Conservation (phyloP, 2,329 filamentous ascomycete genomes). For the Blumeria hordei region DNA sequence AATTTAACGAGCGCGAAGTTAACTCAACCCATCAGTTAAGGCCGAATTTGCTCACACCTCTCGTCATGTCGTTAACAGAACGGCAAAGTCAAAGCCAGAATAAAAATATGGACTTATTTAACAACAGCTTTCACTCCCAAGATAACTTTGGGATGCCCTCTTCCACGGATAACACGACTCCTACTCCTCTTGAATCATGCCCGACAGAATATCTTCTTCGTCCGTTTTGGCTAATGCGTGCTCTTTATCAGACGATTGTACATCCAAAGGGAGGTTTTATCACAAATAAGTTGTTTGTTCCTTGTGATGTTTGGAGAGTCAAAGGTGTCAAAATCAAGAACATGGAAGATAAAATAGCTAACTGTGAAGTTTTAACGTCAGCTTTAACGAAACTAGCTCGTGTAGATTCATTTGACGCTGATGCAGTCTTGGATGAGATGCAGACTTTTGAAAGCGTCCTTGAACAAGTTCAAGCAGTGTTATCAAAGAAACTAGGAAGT, state of each 20-base stretch:
- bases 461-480: constrained; percentile 55
- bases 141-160: constrained; percentile 37
- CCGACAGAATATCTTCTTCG: constrained; percentile 73
- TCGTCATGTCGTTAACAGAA: constrained; percentile 35
- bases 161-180: constrained; percentile 32
- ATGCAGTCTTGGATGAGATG: constrained; percentile 84
- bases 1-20: constrained; percentile 19
- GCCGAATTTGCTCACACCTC: constrained; percentile 43
- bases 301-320: constrained; percentile 79
- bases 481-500: constrained; percentile 69
- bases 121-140: constrained; percentile 54
- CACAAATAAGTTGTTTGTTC: constrained; percentile 76
- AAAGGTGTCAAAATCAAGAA: constrained; percentile 82
- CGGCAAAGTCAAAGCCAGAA: constrained; percentile 29
- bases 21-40: constrained; percentile 26
- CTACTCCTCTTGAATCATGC: constrained; percentile 69
- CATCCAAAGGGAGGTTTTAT: constrained; percentile 84
- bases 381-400: constrained; percentile 61
- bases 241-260: constrained; percentile 72
- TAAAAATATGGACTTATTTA: constrained; percentile 59
- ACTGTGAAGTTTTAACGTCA: constrained; percentile 76
- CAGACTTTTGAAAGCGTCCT: constrained; percentile 65
- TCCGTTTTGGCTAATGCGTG: constrained; percentile 95
- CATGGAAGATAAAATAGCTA: constrained; percentile 78
- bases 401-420: constrained; percentile 75